A percentile compares a stretch with the other conserved stretches of the same genome.
Evolutionary conservation across 2,329 filamentous ascomycete species (phyloP).

Genomic region (Paecilomyces dactylethromorphus): DNA sequence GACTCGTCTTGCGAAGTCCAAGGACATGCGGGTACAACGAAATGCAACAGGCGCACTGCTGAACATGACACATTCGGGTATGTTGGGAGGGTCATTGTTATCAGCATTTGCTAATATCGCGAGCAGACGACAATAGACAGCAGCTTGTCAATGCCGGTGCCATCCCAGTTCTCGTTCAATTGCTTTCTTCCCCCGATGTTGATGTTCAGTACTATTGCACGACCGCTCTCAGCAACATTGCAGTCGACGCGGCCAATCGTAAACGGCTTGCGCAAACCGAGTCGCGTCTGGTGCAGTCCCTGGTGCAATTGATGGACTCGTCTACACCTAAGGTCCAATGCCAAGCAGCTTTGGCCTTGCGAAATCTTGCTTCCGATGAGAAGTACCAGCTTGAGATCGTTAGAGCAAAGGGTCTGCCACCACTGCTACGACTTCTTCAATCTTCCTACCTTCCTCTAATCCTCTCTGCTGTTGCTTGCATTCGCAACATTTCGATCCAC

Average conservation of each 20-base stretch:
- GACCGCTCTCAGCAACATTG: slow-evolving; percentile 96
- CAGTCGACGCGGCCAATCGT: slow-evolving; percentile 84
- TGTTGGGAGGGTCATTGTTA: slow-evolving; percentile 16
- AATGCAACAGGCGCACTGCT: slow-evolving; percentile 94
- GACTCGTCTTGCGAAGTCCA: slow-evolving; percentile 88
- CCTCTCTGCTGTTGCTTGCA: slow-evolving; percentile 92
- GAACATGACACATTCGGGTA: slow-evolving; percentile 99
- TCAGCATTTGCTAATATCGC: slow-evolving; percentile 13
- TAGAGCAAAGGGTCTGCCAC: slow-evolving; percentile 73
- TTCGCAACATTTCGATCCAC: slow-evolving; percentile 98
- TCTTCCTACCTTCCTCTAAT: slow-evolving; percentile 95
- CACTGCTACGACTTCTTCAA: slow-evolving; percentile 81
- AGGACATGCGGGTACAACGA: slow-evolving; percentile 96
- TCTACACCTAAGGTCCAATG: slow-evolving; percentile 97
- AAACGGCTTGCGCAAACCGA: slow-evolving; percentile 88
- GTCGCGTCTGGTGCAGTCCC: slow-evolving; percentile 80
- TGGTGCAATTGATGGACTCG: slow-evolving; percentile 96
- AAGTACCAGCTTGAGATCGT: slow-evolving; percentile 99
- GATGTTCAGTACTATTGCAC: slow-evolving; percentile 99
- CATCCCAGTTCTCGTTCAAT: slow-evolving; percentile 93
- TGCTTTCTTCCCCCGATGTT: slow-evolving; percentile 86
- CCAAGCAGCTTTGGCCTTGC: slow-evolving; percentile 86
- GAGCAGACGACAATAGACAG: slow-evolving; percentile 86
- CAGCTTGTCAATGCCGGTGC: slow-evolving; percentile 95
- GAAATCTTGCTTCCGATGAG: slow-evolving; percentile 94